Percentiles rank a stretch among this genome's conserved stretches.
Conservation (phyloP, 2,329 filamentous ascomycete species). For the Alternaria gansuensis region DNA sequence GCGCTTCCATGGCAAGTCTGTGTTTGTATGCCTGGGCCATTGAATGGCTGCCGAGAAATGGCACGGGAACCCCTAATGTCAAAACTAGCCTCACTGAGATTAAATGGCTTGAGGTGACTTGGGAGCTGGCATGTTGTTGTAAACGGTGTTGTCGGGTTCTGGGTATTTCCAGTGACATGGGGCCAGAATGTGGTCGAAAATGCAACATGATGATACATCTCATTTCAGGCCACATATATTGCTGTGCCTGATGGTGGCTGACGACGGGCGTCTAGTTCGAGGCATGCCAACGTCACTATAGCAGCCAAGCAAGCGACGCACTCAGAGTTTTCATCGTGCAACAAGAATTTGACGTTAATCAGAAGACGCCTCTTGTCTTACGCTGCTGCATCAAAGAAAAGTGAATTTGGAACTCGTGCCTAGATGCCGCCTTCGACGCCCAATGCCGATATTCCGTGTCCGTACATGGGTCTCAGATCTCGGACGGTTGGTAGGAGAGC, state of each 20-base stretch:
- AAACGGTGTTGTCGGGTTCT: neutral
- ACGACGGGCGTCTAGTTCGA: neutral
- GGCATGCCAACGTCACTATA: constrained; percentile 4
- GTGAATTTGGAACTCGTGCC: constrained; percentile 14
- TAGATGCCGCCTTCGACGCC: constrained; percentile 16
- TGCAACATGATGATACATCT: neutral
- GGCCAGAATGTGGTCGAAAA: neutral
- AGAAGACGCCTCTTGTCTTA: constrained; percentile 9
- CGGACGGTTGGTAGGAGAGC: constrained; percentile 12
- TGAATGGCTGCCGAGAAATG: constrained; percentile 24
- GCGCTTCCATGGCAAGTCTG: constrained; percentile 30
- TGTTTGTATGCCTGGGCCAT: constrained; percentile 12
- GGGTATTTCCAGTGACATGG: neutral
- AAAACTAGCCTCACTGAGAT: constrained; percentile 12
- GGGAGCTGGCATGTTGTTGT: constrained; percentile 1
- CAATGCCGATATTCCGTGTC: constrained; percentile 14
- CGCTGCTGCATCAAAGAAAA: constrained; percentile 10
- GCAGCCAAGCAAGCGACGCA: constrained; percentile 20
- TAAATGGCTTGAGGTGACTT: constrained; percentile 9
- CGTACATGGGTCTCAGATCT: constrained; percentile 4
- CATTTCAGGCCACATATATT: neutral
- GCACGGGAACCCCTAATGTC: constrained; percentile 7
- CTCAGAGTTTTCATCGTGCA: constrained; percentile 7
- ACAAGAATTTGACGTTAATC: neutral
- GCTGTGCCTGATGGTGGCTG: neutral